Evolutionary conservation across 345 rosid species (phyloP), one percentile per base, ranked within the genome.

Genomic region (Luvunga scandens): DNA sequence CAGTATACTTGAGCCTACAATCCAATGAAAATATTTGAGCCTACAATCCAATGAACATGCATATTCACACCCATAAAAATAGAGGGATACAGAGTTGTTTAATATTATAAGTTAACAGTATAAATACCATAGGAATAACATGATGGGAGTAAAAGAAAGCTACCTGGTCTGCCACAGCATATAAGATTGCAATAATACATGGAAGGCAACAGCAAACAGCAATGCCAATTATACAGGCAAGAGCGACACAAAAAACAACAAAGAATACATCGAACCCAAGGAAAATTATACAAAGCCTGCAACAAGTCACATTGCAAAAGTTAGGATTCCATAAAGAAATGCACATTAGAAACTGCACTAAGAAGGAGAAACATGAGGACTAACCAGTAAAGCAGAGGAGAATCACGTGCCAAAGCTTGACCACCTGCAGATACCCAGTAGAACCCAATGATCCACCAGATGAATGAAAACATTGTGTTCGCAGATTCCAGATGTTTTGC

Each of bases 201-300:
- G 99, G 99, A 79, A 96, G 94, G 85, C 98, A 96, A 86, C 98
- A 95, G 81, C 99, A 95, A 72, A 95, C 98, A 85, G 99, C 99
- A 83, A 96, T 89, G 55, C 99, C 97, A 72, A 94, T 88, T 78
- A 95, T 87, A 83, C 98, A 95, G 45, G 97, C 99, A 84, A 95
- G 82, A 34, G 99, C 99, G 83, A 95, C 92, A 73, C 97, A 95
- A 86, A 94, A 90, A 64, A 94, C 93, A 38, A 95, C 99, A 83
- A 94, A 95, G 92, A 95, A 95, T 80, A 93, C 99, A 81, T 95
- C 97, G 81, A 95, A 92, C 76, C 97, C 98, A 30, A 95, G 92
- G 84, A 93, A 94, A 68, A 94, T 85, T 85, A 95, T 88, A 75
- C 99, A 94, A 73, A 93, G 92, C 98, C 98, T 92, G 92, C 87